phyloP scores from a whole-genome alignment of 2,329 filamentous ascomycete species.

The Tolypocladium amazonense region DNA sequence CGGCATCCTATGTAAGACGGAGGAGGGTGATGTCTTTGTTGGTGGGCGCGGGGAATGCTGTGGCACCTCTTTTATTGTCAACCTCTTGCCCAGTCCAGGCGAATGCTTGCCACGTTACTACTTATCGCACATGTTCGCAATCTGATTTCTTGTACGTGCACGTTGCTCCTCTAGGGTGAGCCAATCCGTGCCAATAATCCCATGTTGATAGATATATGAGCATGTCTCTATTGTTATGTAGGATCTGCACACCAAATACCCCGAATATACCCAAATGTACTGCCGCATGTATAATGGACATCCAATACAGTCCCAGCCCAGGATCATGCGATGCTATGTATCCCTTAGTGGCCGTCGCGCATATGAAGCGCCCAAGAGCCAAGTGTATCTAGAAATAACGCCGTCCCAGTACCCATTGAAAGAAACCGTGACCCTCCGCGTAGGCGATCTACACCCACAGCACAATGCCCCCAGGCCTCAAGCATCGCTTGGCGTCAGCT shows the following conservation, averaged over 20 bases:
- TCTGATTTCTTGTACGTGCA: too few species aligned
- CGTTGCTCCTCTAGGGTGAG: neutral
- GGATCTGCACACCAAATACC: neutral
- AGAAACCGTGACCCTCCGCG: neutral
- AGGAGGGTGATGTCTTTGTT: neutral
- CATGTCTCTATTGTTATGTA: neutral
- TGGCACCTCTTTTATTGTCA: too few species aligned
- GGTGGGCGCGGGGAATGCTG: too few species aligned
- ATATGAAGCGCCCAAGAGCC: neutral
- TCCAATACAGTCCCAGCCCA: neutral
- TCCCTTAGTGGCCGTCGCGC: neutral
- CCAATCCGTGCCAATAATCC: neutral
- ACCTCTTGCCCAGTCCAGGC: too few species aligned
- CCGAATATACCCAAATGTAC: neutral
- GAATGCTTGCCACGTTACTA: too few species aligned
- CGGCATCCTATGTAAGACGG: too few species aligned
- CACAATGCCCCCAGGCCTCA: neutral
- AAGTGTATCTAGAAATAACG: neutral
- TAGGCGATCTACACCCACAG: neutral
- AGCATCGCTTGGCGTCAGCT: conserved; percentile 11
- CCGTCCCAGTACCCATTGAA: neutral
- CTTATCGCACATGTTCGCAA: neutral
- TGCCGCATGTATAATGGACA: neutral
- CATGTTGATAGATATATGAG: neutral
- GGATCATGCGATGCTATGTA: neutral